phyloP scores from a whole-genome alignment of 257 asterid genomes.

The Echites panduratus region DNA sequence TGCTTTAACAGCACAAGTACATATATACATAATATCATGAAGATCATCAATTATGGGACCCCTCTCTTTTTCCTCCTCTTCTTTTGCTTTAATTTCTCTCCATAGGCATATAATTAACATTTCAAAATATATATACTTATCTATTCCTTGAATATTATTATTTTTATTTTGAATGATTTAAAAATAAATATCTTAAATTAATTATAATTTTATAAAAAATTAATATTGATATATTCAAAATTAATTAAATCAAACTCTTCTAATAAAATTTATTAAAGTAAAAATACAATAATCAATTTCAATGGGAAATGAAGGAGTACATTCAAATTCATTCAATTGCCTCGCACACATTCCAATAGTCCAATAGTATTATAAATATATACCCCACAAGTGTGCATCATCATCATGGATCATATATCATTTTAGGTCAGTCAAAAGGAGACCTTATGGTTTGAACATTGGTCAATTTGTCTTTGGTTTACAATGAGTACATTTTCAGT shows the following conservation, averaged over 20 bases:
- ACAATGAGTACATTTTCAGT: slow-evolving; percentile 4
- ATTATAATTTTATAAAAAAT: too few species aligned
- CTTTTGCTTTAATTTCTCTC: background rate
- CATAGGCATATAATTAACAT: background rate
- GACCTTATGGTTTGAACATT: background rate
- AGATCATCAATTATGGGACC: slow-evolving; percentile 18
- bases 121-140: too few species aligned
- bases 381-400: slow-evolving; percentile 11
- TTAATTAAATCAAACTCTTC: too few species aligned
- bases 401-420: background rate
- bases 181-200: too few species aligned
- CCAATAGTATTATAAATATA: background rate
- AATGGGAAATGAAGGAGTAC: too few species aligned
- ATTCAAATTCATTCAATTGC: too few species aligned
- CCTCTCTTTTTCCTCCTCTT: slow-evolving; percentile 5
- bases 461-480: background rate
- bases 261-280: too few species aligned
- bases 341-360: slow-evolving; percentile 1
- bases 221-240: too few species aligned
- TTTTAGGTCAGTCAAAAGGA: slow-evolving; percentile 16
- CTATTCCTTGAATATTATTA: too few species aligned
- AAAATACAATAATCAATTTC: background rate
- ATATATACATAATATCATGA: slow-evolving; percentile 10
- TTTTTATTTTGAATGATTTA: too few species aligned
- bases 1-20: slow-evolving; percentile 40